Evolutionary conservation across 2,329 filamentous ascomycete species (phyloP), one percentile per base, ranked within the genome.

Genomic region (Metarhizium guizhouense): DNA sequence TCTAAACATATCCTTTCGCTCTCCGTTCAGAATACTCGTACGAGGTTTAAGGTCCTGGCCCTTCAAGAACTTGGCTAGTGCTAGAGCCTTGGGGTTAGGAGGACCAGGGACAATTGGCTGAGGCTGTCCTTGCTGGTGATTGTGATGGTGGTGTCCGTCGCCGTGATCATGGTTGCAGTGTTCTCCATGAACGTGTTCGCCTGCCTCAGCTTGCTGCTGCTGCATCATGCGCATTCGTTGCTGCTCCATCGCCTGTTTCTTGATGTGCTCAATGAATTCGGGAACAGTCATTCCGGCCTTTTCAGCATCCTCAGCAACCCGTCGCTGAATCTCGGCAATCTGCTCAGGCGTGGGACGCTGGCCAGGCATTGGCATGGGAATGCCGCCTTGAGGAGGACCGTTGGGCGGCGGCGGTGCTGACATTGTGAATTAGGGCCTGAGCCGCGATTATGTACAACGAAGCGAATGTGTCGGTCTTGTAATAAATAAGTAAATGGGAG

Each of bases 1-100:
- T 80, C 87, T 88, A 74, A 99, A 97, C 89, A 99, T 95, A 62
- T 99, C 93, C 75, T 96, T 97, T 66, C 94, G 84, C 79, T 96
- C 92, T 65, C 94, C 94, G 62, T 96, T 92, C 61, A 97, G 82
- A 61, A 99, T 95, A 70, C 89, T 93, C 18, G 92, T 96, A 60
- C 94, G 81, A 18, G 83, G 80, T 80, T 99, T 99, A 61, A 99
- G 75, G 57, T 94, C 83, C 74, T 96, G 92, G 57, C 81, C 72
- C 63, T 85, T 85, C 57, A 99, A 76, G 74, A 95, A 99, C 66
- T 90, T 87, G 62, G 94, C 95, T 54, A 99, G 81, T 8, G 92
- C 91, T 49, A 97, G 74, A 20, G 91, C 92, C 66, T 91, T 85
- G 43, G 93, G 93, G 64, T 95, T 94, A 5, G 93, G 90, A 29